These are phyloP conservation scores for Umbelopsis sp. DNA, from an alignment of 192 early-diverging fungal genomes.

Conservation along the genomic window DNA sequence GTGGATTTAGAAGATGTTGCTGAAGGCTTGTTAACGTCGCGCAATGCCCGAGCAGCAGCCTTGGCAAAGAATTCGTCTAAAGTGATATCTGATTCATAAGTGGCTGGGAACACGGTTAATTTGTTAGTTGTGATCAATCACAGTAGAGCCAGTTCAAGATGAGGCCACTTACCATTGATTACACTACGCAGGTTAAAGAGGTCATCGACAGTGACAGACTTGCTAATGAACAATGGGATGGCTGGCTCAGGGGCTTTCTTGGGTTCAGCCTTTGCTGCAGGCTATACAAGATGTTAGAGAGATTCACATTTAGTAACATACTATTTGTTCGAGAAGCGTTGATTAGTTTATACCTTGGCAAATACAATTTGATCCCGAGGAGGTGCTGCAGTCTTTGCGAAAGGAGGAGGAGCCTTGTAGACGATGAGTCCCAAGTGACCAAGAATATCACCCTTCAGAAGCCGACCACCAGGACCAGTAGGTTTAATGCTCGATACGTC, in stretches of 20 bases:
- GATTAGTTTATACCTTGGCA: constrained; percentile 26
- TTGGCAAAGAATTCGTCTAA: constrained; percentile 97
- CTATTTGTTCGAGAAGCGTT: not conserved
- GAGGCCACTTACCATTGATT: constrained; percentile 41
- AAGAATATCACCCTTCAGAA: constrained; percentile 79
- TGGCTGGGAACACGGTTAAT: not conserved
- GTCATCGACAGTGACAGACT: constrained; percentile 48
- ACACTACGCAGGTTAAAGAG: constrained; percentile 46
- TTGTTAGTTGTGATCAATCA: not conserved
- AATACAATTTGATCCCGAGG: constrained; percentile 40
- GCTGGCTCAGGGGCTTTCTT: constrained; percentile 35
- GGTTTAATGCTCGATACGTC: constrained; percentile 51
- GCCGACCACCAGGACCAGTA: constrained; percentile 69
- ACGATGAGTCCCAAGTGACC: constrained; percentile 62
- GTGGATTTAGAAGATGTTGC: not conserved
- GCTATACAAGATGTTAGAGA: not conserved
- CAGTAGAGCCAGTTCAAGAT: not conserved
- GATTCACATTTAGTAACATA: not conserved
- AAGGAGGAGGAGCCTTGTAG: constrained; percentile 47
- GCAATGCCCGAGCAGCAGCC: constrained; percentile 81
- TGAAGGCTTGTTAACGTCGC: constrained; percentile 80
- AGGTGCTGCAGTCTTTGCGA: constrained; percentile 40
- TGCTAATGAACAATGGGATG: constrained; percentile 53
- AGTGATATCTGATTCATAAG: constrained; percentile 48
- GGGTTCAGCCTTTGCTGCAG: constrained; percentile 27